Evolutionary conservation across 768 basidiomycete species (phyloP).

Genomic region (Termitomyces sp.): DNA sequence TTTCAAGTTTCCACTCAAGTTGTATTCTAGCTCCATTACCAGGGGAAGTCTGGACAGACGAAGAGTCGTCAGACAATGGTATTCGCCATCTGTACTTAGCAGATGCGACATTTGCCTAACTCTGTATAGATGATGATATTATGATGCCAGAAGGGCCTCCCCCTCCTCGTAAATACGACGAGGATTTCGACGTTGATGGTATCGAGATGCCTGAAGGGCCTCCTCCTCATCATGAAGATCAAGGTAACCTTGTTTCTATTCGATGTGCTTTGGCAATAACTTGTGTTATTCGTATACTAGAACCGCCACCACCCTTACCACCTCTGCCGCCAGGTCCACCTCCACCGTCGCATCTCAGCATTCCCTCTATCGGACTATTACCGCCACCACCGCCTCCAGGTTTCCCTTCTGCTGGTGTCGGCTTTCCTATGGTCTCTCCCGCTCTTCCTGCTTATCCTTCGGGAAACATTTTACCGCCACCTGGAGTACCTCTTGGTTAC

Average conservation of each 20-base stretch:
- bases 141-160: slow-evolving; percentile 60
- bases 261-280: neutral
- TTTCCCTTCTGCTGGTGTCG: neutral
- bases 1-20: neutral
- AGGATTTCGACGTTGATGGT: slow-evolving; percentile 66
- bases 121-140: slow-evolving; percentile 44
- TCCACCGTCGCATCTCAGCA: slow-evolving; percentile 22
- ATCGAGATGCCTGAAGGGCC: slow-evolving; percentile 88
- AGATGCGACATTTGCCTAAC: neutral
- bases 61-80: slow-evolving; percentile 46
- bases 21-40: slow-evolving; percentile 45
- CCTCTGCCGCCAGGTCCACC: slow-evolving; percentile 8
- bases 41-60: slow-evolving; percentile 61
- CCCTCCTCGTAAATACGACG: slow-evolving; percentile 46
- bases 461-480: slow-evolving; percentile 18
- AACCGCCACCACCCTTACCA: neutral
- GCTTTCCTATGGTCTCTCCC: neutral
- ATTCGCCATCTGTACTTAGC: neutral
- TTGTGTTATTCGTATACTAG: neutral
- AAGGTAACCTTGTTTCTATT: slow-evolving; percentile 12
- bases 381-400: slow-evolving; percentile 16
- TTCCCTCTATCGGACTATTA: slow-evolving; percentile 1
- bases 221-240: slow-evolving; percentile 37
- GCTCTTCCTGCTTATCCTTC: slow-evolving; percentile 16
- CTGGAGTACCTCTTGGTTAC: slow-evolving; percentile 10